Evolutionary conservation across 345 rosid genomes (phyloP).

Genomic region (Salix caprea): DNA sequence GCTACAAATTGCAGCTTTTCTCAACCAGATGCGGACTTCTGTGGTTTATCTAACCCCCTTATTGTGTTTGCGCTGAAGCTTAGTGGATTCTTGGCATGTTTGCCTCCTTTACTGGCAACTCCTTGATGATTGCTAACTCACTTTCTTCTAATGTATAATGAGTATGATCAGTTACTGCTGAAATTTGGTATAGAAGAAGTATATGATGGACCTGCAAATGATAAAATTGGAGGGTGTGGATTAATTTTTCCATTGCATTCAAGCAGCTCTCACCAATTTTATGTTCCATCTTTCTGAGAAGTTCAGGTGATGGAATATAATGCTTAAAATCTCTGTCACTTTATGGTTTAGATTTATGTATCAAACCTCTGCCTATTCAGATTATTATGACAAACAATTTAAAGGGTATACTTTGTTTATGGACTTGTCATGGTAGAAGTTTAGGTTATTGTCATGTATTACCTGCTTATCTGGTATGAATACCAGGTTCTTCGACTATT

Average conservation of each 20-base stretch:
- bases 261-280: slow-evolving; percentile 27
- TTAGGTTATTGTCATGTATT: too few relatives aligned
- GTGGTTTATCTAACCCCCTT: too few relatives aligned
- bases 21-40: too few relatives aligned
- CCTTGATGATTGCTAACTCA: background rate
- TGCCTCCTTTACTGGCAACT: background rate
- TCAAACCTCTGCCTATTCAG: background rate
- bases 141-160: background rate
- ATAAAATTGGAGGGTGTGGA: slow-evolving; percentile 90
- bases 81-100: slow-evolving; percentile 63
- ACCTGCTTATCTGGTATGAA: too few relatives aligned
- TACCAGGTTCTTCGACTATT: too few relatives aligned
- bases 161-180: background rate
- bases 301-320: background rate
- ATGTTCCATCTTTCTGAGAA: background rate
- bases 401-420: background rate
- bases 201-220: slow-evolving; percentile 73
- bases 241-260: slow-evolving; percentile 59
- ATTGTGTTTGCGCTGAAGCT: slow-evolving; percentile 59
- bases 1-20: too few relatives aligned
- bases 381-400: background rate
- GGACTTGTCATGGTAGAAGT: too few relatives aligned
- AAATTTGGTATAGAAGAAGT: slow-evolving; percentile 58
- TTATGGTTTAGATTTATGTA: background rate
- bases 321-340: too few relatives aligned